phyloP scores from a whole-genome alignment of 208 protist species.

The Trypanosoma grayi region DNA sequence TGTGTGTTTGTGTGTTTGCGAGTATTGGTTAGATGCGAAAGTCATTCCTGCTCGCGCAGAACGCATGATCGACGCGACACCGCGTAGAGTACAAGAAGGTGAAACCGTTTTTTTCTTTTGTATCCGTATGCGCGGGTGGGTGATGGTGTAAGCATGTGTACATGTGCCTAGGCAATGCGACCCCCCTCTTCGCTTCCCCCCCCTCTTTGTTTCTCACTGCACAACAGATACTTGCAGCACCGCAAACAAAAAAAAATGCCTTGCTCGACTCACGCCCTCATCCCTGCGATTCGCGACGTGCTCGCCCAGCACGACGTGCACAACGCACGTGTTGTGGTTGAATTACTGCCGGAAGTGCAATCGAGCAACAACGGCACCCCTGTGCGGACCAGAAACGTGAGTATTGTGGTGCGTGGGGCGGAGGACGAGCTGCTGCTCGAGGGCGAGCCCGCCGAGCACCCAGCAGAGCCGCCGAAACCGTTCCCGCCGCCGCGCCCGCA shows the following conservation, averaged over 20 bases:
- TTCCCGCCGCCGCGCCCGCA: not conserved
- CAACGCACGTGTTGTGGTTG: constrained; percentile 45
- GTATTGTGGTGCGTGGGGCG: not conserved
- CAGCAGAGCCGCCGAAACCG: not conserved
- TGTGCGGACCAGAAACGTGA: not conserved
- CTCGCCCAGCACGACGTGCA: constrained; percentile 41
- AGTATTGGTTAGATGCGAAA: not conserved
- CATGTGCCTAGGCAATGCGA: not conserved
- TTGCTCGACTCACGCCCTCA: constrained; percentile 23
- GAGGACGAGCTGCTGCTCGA: not conserved
- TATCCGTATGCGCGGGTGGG: not conserved
- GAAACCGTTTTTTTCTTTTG: constrained; percentile 20
- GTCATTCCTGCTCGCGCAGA: not conserved
- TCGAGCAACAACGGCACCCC: not conserved
- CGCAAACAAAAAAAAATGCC: constrained; percentile 6
- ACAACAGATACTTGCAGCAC: not conserved
- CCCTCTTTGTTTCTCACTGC: not conserved
- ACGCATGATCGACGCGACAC: no score
- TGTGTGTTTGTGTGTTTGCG: not conserved
- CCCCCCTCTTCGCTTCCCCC: not conserved
- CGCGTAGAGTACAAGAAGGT: no score
- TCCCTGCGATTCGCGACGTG: constrained; percentile 46
- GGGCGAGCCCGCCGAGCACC: not conserved
- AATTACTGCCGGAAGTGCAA: constrained; percentile 23
- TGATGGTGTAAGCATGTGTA: no score